These are phyloP conservation scores for Narthecium ossifragum DNA, from an alignment of 106 monocot genomes.

Conservation along the genomic window DNA sequence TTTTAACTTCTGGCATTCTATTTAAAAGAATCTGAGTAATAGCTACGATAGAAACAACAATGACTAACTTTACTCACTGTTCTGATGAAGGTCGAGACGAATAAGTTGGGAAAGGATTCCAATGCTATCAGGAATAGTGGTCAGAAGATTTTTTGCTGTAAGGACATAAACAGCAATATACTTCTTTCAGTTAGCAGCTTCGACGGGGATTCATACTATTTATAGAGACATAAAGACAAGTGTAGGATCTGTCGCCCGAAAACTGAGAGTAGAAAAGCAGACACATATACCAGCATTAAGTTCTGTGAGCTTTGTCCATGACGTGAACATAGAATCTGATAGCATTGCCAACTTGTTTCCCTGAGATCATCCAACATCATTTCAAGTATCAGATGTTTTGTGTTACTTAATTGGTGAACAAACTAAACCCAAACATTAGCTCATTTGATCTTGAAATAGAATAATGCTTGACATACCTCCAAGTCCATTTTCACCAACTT, in stretches of 20 bases:
- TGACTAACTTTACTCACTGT: constrained; percentile 68
- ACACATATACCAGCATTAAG: constrained; percentile 66
- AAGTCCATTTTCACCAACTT: constrained; percentile 76
- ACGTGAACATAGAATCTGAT: constrained; percentile 47
- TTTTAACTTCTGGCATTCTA: background rate
- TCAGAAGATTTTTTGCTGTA: constrained; percentile 81
- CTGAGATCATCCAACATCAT: constrained; percentile 21
- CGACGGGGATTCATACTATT: background rate
- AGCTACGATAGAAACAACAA: no score
- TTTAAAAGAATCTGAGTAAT: background rate
- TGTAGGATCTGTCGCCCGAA: background rate
- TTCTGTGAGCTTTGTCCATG: constrained; percentile 84
- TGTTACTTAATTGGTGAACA: no score
- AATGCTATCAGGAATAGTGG: constrained; percentile 65
- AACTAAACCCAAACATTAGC: background rate
- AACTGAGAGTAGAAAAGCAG: background rate
- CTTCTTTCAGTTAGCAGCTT: no score
- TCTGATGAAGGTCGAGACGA: constrained; percentile 90
- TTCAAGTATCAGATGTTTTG: no score
- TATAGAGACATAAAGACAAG: background rate
- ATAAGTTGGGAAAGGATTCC: constrained; percentile 73
- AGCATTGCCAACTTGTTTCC: constrained; percentile 70
- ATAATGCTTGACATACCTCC: constrained; percentile 50
- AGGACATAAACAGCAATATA: constrained; percentile 1
- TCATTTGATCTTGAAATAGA: background rate